These are phyloP conservation scores for Paraleonurus japonicus DNA, from an alignment of 257 asterid genomes.

Conservation along the genomic window DNA sequence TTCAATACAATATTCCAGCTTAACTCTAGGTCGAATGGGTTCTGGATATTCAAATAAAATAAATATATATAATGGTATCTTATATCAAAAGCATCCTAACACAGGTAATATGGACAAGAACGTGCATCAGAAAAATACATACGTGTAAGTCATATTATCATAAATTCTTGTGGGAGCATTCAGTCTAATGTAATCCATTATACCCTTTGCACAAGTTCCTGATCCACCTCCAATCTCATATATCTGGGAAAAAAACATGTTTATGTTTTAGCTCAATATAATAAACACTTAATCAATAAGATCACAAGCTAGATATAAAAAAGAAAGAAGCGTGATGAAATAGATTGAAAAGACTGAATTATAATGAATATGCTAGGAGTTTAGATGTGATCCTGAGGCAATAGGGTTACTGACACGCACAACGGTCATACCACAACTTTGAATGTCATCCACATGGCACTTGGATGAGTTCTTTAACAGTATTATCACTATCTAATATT, in stretches of 20 bases:
- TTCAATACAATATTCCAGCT: background rate
- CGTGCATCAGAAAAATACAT: constrained; percentile 35
- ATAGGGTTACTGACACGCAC: background rate
- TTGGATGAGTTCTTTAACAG: background rate
- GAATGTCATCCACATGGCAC: background rate
- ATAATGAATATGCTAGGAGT: background rate
- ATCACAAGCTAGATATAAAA: background rate
- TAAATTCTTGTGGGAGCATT: constrained; percentile 96
- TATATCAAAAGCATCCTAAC: constrained; percentile 5
- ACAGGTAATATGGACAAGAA: constrained; percentile 1
- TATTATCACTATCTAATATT: background rate
- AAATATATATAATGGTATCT: constrained; percentile 3
- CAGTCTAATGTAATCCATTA: constrained; percentile 89
- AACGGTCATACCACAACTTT: background rate
- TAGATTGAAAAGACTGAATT: background rate
- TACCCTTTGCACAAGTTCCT: constrained; percentile 97
- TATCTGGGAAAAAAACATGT: constrained; percentile 51
- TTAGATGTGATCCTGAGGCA: background rate
- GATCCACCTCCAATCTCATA: constrained; percentile 99
- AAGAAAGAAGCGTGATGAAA: background rate
- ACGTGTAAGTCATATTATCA: constrained; percentile 79
- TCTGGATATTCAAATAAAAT: background rate
- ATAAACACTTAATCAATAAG: background rate
- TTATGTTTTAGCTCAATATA: constrained; percentile 6
- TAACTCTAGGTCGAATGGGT: background rate